Conservation (phyloP, 2,329 filamentous ascomycete species). For the Pseudocercospora pini-densiflorae region DNA sequence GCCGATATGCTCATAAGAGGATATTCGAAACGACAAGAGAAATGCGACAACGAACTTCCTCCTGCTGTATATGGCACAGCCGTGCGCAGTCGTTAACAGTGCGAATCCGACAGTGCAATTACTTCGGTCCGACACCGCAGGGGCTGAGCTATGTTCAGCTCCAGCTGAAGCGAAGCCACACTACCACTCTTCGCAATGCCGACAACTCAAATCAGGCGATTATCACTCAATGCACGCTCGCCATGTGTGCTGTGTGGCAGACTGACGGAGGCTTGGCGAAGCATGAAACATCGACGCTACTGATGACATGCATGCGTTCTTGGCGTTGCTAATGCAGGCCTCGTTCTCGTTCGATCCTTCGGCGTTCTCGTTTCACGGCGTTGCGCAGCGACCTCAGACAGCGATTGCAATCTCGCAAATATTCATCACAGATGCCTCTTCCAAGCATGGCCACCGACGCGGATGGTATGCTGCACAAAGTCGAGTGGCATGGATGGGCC, state of each 20-base stretch:
- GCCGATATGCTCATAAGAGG: neutral
- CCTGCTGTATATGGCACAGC: neutral
- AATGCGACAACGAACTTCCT: neutral
- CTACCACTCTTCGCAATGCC: neutral
- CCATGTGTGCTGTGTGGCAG: neutral
- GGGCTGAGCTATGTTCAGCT: neutral
- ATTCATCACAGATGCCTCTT: neutral
- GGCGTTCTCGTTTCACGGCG: neutral
- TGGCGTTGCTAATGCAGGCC: neutral
- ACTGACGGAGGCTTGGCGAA: neutral
- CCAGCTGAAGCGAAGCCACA: neutral
- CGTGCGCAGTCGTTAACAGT: neutral
- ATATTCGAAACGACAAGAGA: neutral
- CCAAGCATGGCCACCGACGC: neutral
- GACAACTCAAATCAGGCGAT: neutral
- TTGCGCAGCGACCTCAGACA: neutral
- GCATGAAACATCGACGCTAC: neutral
- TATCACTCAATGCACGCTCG: neutral
- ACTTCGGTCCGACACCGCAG: neutral
- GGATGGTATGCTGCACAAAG: neutral
- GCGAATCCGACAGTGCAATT: neutral
- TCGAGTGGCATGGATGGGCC: neutral
- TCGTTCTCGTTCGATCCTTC: constrained; percentile 7
- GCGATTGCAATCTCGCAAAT: neutral
- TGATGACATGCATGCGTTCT: neutral